Evolutionary conservation across 305 asterid genomes (phyloP).

Genomic region (Solanum chacoense): DNA sequence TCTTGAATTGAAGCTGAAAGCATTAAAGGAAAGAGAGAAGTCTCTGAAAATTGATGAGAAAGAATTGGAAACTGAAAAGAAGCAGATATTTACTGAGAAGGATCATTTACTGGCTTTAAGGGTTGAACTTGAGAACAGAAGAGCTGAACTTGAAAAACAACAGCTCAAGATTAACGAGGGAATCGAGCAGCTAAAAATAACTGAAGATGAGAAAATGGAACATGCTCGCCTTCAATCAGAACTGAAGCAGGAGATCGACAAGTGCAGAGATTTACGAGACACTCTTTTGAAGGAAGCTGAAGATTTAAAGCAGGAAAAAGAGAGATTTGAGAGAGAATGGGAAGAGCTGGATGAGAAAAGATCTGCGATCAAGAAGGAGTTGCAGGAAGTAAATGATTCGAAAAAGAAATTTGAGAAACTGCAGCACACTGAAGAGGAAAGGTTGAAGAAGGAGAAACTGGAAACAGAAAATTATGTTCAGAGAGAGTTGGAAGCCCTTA

Average conservation of each 20-base stretch:
- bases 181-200: conserved; percentile 60
- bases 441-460: conserved; percentile 54
- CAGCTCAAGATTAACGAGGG: conserved; percentile 46
- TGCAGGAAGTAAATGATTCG: conserved; percentile 40
- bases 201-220: conserved; percentile 83
- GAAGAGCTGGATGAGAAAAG: conserved; percentile 80
- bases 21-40: conserved; percentile 74
- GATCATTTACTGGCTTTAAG: conserved; percentile 42
- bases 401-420: conserved; percentile 44
- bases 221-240: conserved; percentile 59
- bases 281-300: conserved; percentile 62
- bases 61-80: conserved; percentile 51
- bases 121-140: conserved; percentile 59
- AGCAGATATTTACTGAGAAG: conserved; percentile 45
- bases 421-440: conserved; percentile 60
- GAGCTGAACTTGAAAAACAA: conserved; percentile 47
- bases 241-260: conserved; percentile 80
- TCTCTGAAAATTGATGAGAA: conserved; percentile 55
- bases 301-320: conserved; percentile 75
- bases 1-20: conserved; percentile 58
- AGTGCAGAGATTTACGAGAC: conserved; percentile 57
- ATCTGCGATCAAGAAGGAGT: conserved; percentile 52
- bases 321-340: conserved; percentile 95
- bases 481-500: conserved; percentile 73
- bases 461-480: conserved; percentile 56